Percentiles rank a stretch among this genome's conserved stretches.
These are phyloP conservation scores for Albophoma yamanashiensis DNA, from an alignment of 2,329 filamentous ascomycete genomes.

Conservation along the genomic window DNA sequence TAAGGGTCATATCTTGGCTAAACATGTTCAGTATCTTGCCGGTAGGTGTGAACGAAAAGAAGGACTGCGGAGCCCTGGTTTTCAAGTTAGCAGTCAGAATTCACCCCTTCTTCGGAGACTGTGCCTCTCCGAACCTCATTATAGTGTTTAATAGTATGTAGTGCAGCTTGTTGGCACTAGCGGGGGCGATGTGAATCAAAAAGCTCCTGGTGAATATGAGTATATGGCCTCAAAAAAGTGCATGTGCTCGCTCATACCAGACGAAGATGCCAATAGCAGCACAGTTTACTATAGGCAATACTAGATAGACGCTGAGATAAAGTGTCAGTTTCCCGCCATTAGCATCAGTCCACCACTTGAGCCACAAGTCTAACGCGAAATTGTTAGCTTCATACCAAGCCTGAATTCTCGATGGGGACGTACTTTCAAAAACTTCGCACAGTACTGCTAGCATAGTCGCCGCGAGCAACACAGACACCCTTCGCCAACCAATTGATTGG, in stretches of 20 bases:
- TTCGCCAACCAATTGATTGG: background rate
- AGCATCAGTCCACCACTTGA: background rate
- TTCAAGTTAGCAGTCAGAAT: background rate
- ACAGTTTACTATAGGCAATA: background rate
- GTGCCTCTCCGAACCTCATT: background rate
- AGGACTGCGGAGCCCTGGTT: constrained; percentile 20
- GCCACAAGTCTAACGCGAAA: background rate
- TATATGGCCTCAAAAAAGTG: background rate
- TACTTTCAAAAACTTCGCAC: background rate
- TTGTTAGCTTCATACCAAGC: background rate
- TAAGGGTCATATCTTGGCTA: constrained; percentile 25
- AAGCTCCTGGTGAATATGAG: background rate
- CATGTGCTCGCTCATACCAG: background rate
- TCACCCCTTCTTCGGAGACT: background rate
- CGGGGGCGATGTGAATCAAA: background rate
- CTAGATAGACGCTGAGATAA: background rate
- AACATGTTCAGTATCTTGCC: constrained; percentile 27
- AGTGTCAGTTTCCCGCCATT: background rate
- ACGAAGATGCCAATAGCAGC: background rate
- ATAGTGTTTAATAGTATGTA: background rate
- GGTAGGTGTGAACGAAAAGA: constrained; percentile 24
- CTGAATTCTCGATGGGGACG: background rate
- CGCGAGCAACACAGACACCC: background rate
- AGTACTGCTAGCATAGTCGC: background rate
- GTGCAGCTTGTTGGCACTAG: background rate